A percentile compares a stretch with the other conserved stretches of the same genome.
These are phyloP conservation scores for Trichoderma harzianum DNA, from an alignment of 2,329 filamentous ascomycete species.

Conservation along the genomic window DNA sequence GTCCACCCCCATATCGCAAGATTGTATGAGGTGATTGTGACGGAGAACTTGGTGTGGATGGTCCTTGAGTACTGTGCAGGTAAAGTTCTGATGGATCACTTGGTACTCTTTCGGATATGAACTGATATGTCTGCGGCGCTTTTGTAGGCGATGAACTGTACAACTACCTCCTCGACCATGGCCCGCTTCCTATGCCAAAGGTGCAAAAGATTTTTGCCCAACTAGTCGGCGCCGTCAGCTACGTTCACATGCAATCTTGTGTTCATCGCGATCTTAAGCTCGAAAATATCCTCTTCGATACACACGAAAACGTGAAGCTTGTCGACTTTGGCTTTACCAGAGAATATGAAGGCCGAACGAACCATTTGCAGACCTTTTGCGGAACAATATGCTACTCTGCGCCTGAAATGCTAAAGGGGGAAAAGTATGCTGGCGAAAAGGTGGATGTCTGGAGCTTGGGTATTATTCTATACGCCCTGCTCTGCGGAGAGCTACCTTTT, in stretches of 20 bases:
- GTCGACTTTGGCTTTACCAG: constrained; percentile 98
- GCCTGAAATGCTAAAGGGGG: constrained; percentile 96
- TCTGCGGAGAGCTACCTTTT: constrained; percentile 85
- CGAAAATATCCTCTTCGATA: constrained; percentile 87
- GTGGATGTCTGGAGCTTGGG: constrained; percentile 94
- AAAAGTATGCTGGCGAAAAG: constrained; percentile 97
- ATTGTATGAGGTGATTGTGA: constrained; percentile 97
- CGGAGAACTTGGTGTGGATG: constrained; percentile 90
- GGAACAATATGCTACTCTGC: constrained; percentile 97
- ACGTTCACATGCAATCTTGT: constrained; percentile 92
- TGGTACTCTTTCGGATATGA: neutral
- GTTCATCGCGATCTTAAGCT: constrained; percentile 96
- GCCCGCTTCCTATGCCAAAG: constrained; percentile 77
- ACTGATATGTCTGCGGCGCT: neutral
- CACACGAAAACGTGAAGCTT: constrained; percentile 94
- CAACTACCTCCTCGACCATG: constrained; percentile 87
- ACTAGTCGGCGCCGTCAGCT: constrained; percentile 88
- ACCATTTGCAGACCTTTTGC: constrained; percentile 95
- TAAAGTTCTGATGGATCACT: constrained; percentile 35
- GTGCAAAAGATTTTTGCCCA: constrained; percentile 96
- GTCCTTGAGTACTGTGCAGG: constrained; percentile 95
- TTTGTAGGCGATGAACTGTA: constrained; percentile 85
- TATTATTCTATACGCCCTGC: constrained; percentile 77
- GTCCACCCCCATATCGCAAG: constrained; percentile 95
- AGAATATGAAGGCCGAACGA: constrained; percentile 93